phyloP scores from a whole-genome alignment of 2,329 filamentous ascomycete genomes.

The Cladosporium colombiae region DNA sequence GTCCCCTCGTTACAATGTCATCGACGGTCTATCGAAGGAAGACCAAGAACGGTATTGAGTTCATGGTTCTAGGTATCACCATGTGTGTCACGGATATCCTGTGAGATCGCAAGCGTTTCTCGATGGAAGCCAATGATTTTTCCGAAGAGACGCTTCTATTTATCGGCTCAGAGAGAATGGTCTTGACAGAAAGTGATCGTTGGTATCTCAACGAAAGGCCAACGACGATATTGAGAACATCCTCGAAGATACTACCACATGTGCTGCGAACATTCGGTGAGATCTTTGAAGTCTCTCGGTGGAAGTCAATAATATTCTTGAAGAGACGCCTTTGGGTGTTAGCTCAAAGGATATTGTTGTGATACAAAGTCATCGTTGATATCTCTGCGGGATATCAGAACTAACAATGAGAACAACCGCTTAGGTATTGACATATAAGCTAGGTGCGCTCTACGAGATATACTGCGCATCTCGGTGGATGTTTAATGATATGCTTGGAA shows the following conservation, averaged over 20 bases:
- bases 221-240: neutral
- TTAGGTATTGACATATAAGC: neutral
- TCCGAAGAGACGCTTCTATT: neutral
- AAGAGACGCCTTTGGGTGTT: neutral
- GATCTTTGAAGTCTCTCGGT: neutral
- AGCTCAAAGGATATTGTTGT: neutral
- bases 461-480: neutral
- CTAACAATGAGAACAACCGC: neutral
- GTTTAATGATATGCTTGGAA: neutral
- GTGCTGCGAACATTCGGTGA: neutral
- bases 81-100: neutral
- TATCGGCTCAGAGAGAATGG: neutral
- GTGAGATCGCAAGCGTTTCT: neutral
- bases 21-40: neutral
- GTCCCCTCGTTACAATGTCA: neutral
- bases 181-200: neutral
- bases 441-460: neutral
- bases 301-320: neutral
- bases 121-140: neutral
- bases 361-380: neutral
- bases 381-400: neutral
- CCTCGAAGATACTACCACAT: neutral
- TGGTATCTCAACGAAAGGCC: neutral
- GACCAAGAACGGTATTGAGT: neutral
- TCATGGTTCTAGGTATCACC: neutral